Conservation (phyloP, 345 rosid species). For the Ceriops tagal region DNA sequence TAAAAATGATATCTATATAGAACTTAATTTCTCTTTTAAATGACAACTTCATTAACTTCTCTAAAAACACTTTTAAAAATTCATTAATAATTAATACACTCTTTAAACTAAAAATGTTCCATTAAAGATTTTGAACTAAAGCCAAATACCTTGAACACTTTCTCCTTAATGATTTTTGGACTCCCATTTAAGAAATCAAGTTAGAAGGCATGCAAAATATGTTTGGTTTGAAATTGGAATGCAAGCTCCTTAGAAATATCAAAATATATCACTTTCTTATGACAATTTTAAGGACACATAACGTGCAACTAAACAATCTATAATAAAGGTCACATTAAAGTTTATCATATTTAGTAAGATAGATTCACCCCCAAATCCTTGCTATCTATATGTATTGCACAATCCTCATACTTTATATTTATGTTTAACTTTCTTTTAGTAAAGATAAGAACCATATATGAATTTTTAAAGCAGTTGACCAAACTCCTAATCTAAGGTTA, state of each 20-base stretch:
- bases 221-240: neutral
- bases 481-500: neutral
- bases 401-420: neutral
- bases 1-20: neutral
- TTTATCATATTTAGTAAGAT: neutral
- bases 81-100: neutral
- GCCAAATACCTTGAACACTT: too few species aligned
- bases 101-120: neutral
- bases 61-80: neutral
- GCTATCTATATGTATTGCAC: neutral
- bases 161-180: neutral
- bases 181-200: too few species aligned
- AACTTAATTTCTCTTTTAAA: neutral
- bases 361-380: neutral
- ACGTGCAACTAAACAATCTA: neutral
- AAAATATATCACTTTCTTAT: neutral
- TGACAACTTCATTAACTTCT: neutral
- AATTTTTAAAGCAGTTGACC: neutral
- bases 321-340: neutral
- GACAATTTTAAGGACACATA: neutral
- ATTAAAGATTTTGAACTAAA: neutral
- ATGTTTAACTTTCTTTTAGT: too few species aligned
- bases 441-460: neutral
- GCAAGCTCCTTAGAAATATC: too few species aligned
- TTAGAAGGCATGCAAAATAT: neutral